Conservation (phyloP, 768 basidiomycete species). For the Amanita pallidorosea region DNA sequence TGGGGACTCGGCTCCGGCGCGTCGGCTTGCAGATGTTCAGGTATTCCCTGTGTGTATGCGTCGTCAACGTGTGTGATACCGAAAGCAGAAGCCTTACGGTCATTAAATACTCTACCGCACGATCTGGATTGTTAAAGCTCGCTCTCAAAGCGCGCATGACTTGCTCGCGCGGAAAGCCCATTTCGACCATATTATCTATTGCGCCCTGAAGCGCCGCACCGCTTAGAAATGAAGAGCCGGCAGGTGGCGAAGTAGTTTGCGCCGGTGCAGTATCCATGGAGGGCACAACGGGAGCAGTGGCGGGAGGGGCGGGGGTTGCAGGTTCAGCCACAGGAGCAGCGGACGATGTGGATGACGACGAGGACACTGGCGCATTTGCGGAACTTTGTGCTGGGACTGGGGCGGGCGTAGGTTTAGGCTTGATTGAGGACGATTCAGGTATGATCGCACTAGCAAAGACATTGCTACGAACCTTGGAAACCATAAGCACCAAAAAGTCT, state of each 20-base stretch:
- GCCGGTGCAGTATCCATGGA: neutral
- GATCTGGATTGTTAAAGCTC: conserved; percentile 94
- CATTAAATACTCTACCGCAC: conserved; percentile 97
- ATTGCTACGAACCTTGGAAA: conserved; percentile 65
- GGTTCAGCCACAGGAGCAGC: no score
- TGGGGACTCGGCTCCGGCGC: conserved; percentile 12
- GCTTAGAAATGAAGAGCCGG: conserved; percentile 57
- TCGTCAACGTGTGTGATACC: conserved; percentile 1
- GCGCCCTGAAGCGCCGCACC: conserved; percentile 69
- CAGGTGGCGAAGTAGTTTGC: conserved; percentile 22
- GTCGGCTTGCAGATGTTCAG: conserved; percentile 19
- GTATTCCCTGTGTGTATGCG: conserved; percentile 63
- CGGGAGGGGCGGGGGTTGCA: no score
- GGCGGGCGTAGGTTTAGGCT: conserved; percentile 16
- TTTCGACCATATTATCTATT: conserved; percentile 78
- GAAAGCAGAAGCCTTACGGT: conserved; percentile 40
- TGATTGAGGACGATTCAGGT: conserved; percentile 14
- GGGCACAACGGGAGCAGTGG: conserved; percentile 12
- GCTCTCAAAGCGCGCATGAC: conserved; percentile 81
- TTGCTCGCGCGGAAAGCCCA: conserved; percentile 87
- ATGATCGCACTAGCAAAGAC: conserved; percentile 17
- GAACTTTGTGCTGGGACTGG: conserved; percentile 9
- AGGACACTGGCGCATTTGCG: no score
- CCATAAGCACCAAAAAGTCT: conserved; percentile 99
- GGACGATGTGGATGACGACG: no score